Conservation (phyloP, 495 filamentous ascomycete species). For the Lophiostoma macrostomum region DNA sequence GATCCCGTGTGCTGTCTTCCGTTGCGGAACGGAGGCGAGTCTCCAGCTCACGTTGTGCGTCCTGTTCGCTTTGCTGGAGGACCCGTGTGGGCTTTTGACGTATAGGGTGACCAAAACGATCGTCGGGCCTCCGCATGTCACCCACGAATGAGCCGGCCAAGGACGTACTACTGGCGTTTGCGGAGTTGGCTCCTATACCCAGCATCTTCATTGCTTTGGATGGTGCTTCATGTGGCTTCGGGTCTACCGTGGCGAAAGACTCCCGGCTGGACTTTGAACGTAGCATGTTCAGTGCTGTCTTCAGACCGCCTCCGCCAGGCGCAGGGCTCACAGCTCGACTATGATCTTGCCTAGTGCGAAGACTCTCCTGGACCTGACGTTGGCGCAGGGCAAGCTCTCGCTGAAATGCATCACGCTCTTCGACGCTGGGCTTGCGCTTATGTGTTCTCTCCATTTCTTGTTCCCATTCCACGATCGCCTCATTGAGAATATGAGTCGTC, state of each 20-base stretch:
- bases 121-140: constrained; percentile 53
- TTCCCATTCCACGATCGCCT: too few relatives aligned
- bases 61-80: constrained; percentile 35
- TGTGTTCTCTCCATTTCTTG: constrained; percentile 47
- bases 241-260: constrained; percentile 47
- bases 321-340: constrained; percentile 55
- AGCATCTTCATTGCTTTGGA: constrained; percentile 69
- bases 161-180: constrained; percentile 49
- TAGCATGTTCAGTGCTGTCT: constrained; percentile 65
- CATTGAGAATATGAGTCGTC: too few relatives aligned
- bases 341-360: constrained; percentile 64
- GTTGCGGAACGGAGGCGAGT: constrained; percentile 16
- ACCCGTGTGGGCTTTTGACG: constrained; percentile 43
- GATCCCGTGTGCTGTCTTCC: constrained; percentile 23
- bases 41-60: constrained; percentile 35
- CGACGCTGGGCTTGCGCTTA: constrained; percentile 54
- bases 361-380: constrained; percentile 74
- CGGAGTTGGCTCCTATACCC: constrained; percentile 51
- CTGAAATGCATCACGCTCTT: constrained; percentile 74
- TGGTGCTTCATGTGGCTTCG: constrained; percentile 46
- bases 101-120: constrained; percentile 38
- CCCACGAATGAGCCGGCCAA: too few relatives aligned
- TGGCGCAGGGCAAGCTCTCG: constrained; percentile 75
- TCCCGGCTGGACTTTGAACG: constrained; percentile 65
- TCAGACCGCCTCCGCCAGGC: constrained; percentile 35